Base-by-base conservation (phyloP, 345 rosid genomes). In the Euclidium syriacum region DNA sequence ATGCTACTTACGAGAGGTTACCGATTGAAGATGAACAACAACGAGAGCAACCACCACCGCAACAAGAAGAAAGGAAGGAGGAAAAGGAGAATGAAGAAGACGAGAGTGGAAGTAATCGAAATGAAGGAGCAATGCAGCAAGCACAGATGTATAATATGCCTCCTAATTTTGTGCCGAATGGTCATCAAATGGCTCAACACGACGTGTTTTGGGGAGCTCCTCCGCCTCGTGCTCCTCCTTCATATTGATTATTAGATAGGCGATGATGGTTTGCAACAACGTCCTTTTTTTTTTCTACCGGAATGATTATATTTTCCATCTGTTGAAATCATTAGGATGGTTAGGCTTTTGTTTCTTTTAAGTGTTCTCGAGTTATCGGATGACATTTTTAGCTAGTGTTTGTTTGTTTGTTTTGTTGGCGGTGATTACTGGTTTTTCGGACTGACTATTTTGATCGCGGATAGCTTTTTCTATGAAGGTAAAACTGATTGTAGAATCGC, bases 191-290 rank as follows among this genome's bases (percentile, higher is more conserved):
- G 72, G 75, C 77, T 72, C 87, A 88, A 11, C 88, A 72, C 9
- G 96, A 88, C 15, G 64, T 88, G 73, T 88, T 79, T 61, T 88
- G 98, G 98, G 87, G 71, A 44, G 77, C 83, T 60, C 84, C 82
- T 60, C 88, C 82, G 23, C 75, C 85, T 25, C 86, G 85, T 15
- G 90, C 84, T 19, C 87, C 88, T 39, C 80, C 87, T 5, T 74
- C 82, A 2, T 82, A 71, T 51, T 80, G 72, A 70, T 63, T n/a
- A 39, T 61, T 62, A 62, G 68, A 20, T 61, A 61, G 62, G 16
- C 36, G 16, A 23, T 44, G 55, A 49, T 47, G 26, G 62, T 8
- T 23, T 11, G 11, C 14, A 7, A n/a, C n/a, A n/a, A n/a, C n/a
- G 50, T 62, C 53, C 52, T 24, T 41, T 68, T 51, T 10, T 61